A percentile compares a stretch with the other conserved stretches of the same genome.
phyloP scores from a whole-genome alignment of 208 protist species.

The Leishmania tropica region DNA sequence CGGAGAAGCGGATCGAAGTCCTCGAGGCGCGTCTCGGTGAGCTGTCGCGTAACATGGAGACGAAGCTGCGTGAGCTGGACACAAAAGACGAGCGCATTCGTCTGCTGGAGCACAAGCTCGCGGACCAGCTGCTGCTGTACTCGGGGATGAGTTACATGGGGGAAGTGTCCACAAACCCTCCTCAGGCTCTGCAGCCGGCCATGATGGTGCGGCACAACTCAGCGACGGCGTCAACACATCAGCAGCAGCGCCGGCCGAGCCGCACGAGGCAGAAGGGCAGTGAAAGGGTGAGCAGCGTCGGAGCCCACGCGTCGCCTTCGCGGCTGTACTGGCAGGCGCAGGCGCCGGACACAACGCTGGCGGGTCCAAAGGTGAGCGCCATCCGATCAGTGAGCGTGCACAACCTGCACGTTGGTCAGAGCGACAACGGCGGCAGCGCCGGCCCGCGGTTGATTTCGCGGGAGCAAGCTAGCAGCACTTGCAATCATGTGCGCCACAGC shows the following conservation, averaged over 20 bases:
- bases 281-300: neutral
- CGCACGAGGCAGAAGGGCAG: neutral
- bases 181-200: neutral
- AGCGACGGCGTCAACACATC: neutral
- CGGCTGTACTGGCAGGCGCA: slow-evolving; percentile 14
- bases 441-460: neutral
- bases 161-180: neutral
- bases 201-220: neutral
- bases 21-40: slow-evolving; percentile 52
- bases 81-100: slow-evolving; percentile 77
- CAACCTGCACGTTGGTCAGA: neutral
- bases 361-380: slow-evolving; percentile 1
- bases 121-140: slow-evolving; percentile 57
- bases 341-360: slow-evolving; percentile 8
- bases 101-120: slow-evolving; percentile 79
- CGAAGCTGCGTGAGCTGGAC: slow-evolving; percentile 44
- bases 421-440: neutral
- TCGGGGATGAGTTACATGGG: slow-evolving; percentile 16
- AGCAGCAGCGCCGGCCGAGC: slow-evolving; percentile 5
- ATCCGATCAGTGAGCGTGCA: slow-evolving; percentile 9
- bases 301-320: neutral
- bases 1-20: slow-evolving; percentile 25
- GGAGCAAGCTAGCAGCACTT: slow-evolving; percentile 11
- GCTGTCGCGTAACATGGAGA: slow-evolving; percentile 41
- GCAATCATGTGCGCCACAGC: neutral